Evolutionary conservation across 208 protist genomes (phyloP).

Genomic region (Acanthamoeba culbertsoni): DNA sequence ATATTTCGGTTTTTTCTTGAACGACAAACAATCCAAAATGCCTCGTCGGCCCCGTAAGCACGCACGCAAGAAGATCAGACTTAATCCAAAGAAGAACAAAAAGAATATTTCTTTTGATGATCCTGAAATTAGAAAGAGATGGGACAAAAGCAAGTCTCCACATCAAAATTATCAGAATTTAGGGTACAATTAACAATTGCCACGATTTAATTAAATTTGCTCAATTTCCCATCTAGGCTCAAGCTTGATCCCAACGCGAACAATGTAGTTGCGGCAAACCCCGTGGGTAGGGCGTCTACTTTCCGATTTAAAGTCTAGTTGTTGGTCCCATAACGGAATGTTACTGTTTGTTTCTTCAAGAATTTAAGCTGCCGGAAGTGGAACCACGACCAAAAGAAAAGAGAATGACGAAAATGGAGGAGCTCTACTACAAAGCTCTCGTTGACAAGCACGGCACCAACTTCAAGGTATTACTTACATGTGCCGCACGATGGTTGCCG

Average conservation of each 20-base stretch:
- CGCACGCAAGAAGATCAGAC: background rate
- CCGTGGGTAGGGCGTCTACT: background rate
- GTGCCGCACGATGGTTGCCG: no score
- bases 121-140: background rate
- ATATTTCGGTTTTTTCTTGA: background rate
- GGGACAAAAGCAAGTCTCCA: background rate
- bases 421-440: background rate
- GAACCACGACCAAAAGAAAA: background rate
- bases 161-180: slow-evolving; percentile 9
- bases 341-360: background rate
- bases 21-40: background rate
- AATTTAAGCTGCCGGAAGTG: background rate
- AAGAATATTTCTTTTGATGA: background rate
- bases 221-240: background rate
- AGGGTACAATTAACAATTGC: background rate
- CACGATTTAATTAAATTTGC: background rate
- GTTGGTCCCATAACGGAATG: background rate
- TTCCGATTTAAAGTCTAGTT: background rate
- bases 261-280: background rate
- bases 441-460: background rate
- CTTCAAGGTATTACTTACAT: background rate
- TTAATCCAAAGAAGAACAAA: background rate
- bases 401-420: background rate
- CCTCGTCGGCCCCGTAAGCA: background rate
- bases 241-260: background rate